Conservation (phyloP, 768 basidiomycete species). For the Russula sp. region DNA sequence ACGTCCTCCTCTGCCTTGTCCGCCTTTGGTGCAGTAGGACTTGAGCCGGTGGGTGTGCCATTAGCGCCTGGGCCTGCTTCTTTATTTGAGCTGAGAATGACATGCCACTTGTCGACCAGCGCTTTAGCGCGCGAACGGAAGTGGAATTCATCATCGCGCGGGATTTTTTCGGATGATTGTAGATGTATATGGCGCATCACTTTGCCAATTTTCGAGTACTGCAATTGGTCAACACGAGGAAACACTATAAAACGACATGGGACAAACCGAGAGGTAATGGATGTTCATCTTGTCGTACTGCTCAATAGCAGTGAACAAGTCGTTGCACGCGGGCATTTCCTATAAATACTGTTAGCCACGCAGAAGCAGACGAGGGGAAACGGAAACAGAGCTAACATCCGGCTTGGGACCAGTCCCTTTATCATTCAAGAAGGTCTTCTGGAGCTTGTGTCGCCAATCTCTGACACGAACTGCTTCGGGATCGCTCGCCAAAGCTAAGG, state of each 20-base stretch:
- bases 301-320: slow-evolving; percentile 70
- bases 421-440: slow-evolving; percentile 74
- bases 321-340: slow-evolving; percentile 73
- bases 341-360: slow-evolving; percentile 27
- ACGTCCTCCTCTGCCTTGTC: slow-evolving; percentile 13
- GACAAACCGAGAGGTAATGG: slow-evolving; percentile 52
- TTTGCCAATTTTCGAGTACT: slow-evolving; percentile 76
- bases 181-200: slow-evolving; percentile 83
- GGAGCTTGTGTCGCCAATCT: slow-evolving; percentile 88
- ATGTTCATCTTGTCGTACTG: slow-evolving; percentile 70
- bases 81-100: slow-evolving; percentile 37
- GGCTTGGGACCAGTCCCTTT: slow-evolving; percentile 52
- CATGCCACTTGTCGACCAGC: slow-evolving; percentile 65
- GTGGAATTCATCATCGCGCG: slow-evolving; percentile 57
- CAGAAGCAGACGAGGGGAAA: background rate
- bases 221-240: background rate
- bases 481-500: slow-evolving; percentile 44
- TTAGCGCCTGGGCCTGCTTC: slow-evolving; percentile 13
- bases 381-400: slow-evolving; percentile 39
- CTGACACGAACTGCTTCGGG: slow-evolving; percentile 68
- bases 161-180: slow-evolving; percentile 47
- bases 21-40: slow-evolving; percentile 14
- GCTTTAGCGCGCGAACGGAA: slow-evolving; percentile 64
- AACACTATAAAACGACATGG: background rate
- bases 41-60: slow-evolving; percentile 12